A percentile compares a stretch with the other conserved stretches of the same genome.
phyloP scores from a whole-genome alignment of 2,329 filamentous ascomycete species.

The Nemania diffusa region DNA sequence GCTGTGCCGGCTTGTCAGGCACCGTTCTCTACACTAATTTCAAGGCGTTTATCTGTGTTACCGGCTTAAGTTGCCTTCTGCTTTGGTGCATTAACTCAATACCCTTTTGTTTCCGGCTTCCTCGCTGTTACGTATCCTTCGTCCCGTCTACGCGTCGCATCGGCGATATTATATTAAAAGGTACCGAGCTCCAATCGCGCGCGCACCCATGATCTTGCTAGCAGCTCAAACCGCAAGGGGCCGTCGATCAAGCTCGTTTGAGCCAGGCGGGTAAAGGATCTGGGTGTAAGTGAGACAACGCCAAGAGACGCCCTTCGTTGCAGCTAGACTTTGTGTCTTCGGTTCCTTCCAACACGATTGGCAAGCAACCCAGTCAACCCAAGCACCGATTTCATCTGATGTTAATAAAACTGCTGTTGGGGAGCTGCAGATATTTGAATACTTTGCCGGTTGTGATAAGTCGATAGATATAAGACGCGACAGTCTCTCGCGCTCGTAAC shows the following conservation, averaged over 20 bases:
- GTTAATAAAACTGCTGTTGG: not conserved
- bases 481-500: not conserved
- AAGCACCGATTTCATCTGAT: not conserved
- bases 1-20: constrained; percentile 1
- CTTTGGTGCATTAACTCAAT: constrained; percentile 14
- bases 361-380: not conserved
- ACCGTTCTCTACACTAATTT: not conserved
- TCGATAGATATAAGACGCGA: not conserved
- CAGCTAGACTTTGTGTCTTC: not conserved
- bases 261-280: constrained; percentile 36
- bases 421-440: not conserved
- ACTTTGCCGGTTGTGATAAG: not conserved
- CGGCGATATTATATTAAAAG: not conserved
- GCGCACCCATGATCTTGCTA: constrained; percentile 10
- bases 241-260: constrained; percentile 43
- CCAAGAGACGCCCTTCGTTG: constrained; percentile 38
- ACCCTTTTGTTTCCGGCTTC: not conserved
- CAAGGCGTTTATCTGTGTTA: not conserved
- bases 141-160: constrained; percentile 1
- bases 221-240: constrained; percentile 34
- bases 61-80: constrained; percentile 7
- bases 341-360: not conserved
- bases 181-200: constrained; percentile 5
- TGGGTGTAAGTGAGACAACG: constrained; percentile 39
- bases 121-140: constrained; percentile 1